Evolutionary conservation across 2,329 filamentous ascomycete species (phyloP).

Genomic region (Leptographium galeiforme): DNA sequence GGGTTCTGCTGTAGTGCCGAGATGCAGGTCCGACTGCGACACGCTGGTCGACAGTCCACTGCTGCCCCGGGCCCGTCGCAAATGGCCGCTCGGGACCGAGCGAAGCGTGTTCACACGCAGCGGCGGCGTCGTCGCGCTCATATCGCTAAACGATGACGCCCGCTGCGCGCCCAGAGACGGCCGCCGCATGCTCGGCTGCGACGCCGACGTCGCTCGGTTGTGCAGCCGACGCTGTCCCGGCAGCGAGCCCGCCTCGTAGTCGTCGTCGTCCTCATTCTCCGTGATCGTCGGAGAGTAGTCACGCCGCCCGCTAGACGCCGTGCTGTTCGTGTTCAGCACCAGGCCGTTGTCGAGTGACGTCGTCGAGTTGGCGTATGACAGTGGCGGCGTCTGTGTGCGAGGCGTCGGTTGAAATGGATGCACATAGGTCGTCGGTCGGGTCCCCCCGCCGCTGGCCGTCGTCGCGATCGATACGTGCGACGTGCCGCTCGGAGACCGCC

Average conservation of each 20-base stretch:
- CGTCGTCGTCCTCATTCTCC: constrained; percentile 33
- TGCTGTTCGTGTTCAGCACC: constrained; percentile 14
- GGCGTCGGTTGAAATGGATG: constrained; percentile 54
- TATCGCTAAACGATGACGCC: constrained; percentile 26
- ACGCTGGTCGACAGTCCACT: constrained; percentile 25
- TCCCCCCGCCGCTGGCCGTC: constrained; percentile 36
- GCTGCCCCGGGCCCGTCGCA: constrained; percentile 4
- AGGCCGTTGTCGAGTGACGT: constrained; percentile 32
- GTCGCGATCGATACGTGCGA: constrained; percentile 44
- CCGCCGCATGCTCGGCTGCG: constrained; percentile 18
- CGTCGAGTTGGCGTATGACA: constrained; percentile 44
- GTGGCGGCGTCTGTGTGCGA: constrained; percentile 43
- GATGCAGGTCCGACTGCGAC: constrained; percentile 31
- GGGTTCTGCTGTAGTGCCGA: constrained; percentile 18
- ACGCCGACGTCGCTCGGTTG: constrained; percentile 14
- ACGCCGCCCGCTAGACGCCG: constrained; percentile 24
- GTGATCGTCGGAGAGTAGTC: constrained; percentile 44
- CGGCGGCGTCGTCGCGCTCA: constrained; percentile 15
- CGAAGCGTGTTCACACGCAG: constrained; percentile 26
- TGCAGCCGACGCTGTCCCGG: constrained; percentile 13
- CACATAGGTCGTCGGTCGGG: constrained; percentile 37
- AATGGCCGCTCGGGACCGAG: constrained; percentile 4
- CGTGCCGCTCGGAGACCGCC: constrained; percentile 43
- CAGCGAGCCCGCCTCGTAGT: constrained; percentile 5
- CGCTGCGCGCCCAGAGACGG: constrained; percentile 27